phyloP scores from a whole-genome alignment of 441 rosid species.

The Jatropha multifida region DNA sequence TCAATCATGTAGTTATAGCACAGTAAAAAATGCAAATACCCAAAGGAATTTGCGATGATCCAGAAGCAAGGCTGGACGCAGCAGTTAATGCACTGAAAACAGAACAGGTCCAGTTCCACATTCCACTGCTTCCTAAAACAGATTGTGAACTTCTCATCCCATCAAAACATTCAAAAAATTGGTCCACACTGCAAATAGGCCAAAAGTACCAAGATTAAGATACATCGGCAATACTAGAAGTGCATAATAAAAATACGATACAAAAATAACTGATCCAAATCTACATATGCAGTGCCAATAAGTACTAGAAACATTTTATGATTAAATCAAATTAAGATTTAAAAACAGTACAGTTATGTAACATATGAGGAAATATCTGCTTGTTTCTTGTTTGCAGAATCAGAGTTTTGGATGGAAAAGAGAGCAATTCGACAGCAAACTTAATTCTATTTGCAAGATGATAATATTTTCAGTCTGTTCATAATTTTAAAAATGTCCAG shows the following conservation, averaged over 20 bases:
- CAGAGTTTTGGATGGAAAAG: too few relatives aligned
- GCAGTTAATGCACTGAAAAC: slow-evolving; percentile 97
- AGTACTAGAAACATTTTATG: not conserved
- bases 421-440: not conserved
- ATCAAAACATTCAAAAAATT: slow-evolving; percentile 97
- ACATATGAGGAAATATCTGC: not conserved
- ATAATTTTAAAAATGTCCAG: not conserved
- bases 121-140: slow-evolving; percentile 87
- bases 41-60: slow-evolving; percentile 79
- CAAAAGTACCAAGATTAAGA: slow-evolving; percentile 23
- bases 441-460: not conserved
- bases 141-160: slow-evolving; percentile 89
- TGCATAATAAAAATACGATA: not conserved
- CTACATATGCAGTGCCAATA: not conserved
- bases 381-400: not conserved
- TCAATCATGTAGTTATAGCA: slow-evolving; percentile 18
- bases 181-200: slow-evolving; percentile 72
- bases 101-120: slow-evolving; percentile 99
- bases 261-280: not conserved
- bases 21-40: slow-evolving; percentile 44
- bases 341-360: not conserved
- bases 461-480: slow-evolving; percentile 8
- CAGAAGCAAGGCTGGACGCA: slow-evolving; percentile 99
- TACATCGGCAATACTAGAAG: slow-evolving; percentile 19
- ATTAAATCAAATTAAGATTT: not conserved